These are phyloP conservation scores for Ogataea wickerhamii DNA, from an alignment of 805 yeast genomes.

Conservation along the genomic window DNA sequence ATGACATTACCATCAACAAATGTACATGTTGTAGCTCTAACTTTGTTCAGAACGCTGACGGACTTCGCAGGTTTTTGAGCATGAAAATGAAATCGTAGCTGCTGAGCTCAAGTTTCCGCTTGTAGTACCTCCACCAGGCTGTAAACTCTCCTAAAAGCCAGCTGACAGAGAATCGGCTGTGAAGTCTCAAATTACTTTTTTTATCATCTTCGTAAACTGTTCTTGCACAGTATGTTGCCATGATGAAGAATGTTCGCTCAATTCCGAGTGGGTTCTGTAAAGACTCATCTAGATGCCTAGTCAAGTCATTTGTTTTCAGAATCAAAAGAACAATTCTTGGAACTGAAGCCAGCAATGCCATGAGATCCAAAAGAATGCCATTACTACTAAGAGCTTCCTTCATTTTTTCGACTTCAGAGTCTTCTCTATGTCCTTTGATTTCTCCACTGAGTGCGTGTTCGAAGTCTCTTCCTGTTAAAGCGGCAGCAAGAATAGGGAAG, in stretches of 20 bases:
- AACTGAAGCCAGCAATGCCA: constrained; percentile 71
- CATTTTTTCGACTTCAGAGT: constrained; percentile 67
- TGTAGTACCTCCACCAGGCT: constrained; percentile 33
- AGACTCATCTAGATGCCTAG: constrained; percentile 82
- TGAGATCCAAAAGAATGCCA: constrained; percentile 66
- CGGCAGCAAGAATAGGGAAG: constrained; percentile 84
- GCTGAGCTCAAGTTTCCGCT: constrained; percentile 30
- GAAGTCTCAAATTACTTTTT: constrained; percentile 5
- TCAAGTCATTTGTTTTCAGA: constrained; percentile 89
- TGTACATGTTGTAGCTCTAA: too few relatives aligned
- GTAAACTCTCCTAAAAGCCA: constrained; percentile 27
- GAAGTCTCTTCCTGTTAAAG: constrained; percentile 91
- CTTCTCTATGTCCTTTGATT: constrained; percentile 49
- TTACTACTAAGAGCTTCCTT: constrained; percentile 56
- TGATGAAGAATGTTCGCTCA: constrained; percentile 79
- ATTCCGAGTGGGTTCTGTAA: constrained; percentile 81
- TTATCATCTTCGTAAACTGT: constrained; percentile 67
- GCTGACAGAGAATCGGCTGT: constrained; percentile 16
- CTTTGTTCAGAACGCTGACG: too few relatives aligned
- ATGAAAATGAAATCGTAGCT: constrained; percentile 32
- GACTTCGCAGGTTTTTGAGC: constrained; percentile 2
- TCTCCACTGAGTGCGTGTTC: constrained; percentile 68
- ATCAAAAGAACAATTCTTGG: constrained; percentile 86
- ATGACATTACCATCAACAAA: too few relatives aligned
- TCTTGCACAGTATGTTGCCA: constrained; percentile 86